Evolutionary conservation across 2,329 filamentous ascomycete genomes (phyloP).

Genomic region (Passalora sequoiae): DNA sequence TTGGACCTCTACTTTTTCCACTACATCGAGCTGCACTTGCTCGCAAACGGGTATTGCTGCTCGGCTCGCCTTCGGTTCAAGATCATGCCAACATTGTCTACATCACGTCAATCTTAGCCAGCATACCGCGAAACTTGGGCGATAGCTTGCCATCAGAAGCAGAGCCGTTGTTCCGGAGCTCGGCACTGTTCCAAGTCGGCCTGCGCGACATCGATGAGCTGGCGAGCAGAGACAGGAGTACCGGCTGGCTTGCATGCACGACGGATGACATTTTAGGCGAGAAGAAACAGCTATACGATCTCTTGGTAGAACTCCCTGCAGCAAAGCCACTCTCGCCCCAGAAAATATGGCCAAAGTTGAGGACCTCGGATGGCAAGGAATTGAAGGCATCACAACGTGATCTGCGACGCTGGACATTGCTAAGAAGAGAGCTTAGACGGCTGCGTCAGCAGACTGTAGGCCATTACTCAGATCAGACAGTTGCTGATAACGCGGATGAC

Average conservation of each 20-base stretch:
- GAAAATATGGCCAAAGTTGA: slow-evolving; percentile 61
- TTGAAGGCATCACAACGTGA: slow-evolving; percentile 89
- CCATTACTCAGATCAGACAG: slow-evolving; percentile 25
- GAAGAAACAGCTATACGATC: slow-evolving; percentile 82
- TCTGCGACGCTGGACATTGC: slow-evolving; percentile 68
- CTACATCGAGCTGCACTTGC: slow-evolving; percentile 81
- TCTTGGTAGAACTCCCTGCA: slow-evolving; percentile 75
- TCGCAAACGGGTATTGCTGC: slow-evolving; percentile 81
- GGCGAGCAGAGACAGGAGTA: slow-evolving; percentile 47
- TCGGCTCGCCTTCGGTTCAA: slow-evolving; percentile 80
- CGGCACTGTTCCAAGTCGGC: slow-evolving; percentile 86
- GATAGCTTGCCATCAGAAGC: slow-evolving; percentile 57
- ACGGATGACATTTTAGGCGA: slow-evolving; percentile 88
- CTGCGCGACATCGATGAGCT: slow-evolving; percentile 87
- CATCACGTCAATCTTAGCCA: slow-evolving; percentile 85
- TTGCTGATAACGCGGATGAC: slow-evolving; percentile 1
- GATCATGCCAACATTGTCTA: slow-evolving; percentile 84
- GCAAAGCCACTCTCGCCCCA: slow-evolving; percentile 25
- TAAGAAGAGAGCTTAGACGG: slow-evolving; percentile 43
- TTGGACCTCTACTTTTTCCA: slow-evolving; percentile 88
- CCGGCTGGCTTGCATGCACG: slow-evolving; percentile 87
- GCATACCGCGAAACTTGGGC: slow-evolving; percentile 69
- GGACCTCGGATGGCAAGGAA: slow-evolving; percentile 59
- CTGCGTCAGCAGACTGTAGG: slow-evolving; percentile 34
- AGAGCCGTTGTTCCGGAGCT: slow-evolving; percentile 58